These are phyloP conservation scores for Paecilomyces fulvus DNA, from an alignment of 2,329 filamentous ascomycete genomes.

Conservation along the genomic window DNA sequence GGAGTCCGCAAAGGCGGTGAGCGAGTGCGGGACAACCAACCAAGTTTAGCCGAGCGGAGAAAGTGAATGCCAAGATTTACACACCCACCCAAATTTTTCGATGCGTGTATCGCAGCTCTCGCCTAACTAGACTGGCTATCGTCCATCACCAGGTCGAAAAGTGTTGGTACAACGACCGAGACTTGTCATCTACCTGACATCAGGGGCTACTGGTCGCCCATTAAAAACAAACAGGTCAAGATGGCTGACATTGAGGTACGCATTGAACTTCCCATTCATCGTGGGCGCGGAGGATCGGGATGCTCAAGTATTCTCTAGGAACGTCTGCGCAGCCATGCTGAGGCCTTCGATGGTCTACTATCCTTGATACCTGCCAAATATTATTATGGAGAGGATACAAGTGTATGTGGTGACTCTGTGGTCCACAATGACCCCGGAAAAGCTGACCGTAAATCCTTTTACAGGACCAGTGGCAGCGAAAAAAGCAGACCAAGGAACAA, in stretches of 20 bases:
- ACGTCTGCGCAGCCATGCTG: slow-evolving; percentile 46
- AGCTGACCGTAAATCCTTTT: slow-evolving; percentile 6
- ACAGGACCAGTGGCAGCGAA: slow-evolving; percentile 87
- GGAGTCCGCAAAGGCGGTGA: slow-evolving; percentile 12
- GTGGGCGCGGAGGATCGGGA: background rate
- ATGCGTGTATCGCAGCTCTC: slow-evolving; percentile 16
- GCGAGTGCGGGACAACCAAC: slow-evolving; percentile 1
- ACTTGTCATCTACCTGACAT: background rate
- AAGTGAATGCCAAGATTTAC: slow-evolving; percentile 30
- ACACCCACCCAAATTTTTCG: slow-evolving; percentile 31
- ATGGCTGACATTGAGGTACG: slow-evolving; percentile 35
- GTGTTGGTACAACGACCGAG: background rate
- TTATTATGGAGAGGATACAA: slow-evolving; percentile 81
- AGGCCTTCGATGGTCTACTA: slow-evolving; percentile 78
- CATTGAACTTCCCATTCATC: slow-evolving; percentile 3
- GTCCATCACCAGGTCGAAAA: slow-evolving; percentile 1
- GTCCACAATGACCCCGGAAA: background rate
- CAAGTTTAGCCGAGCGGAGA: slow-evolving; percentile 21
- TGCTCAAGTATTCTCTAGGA: slow-evolving; percentile 30
- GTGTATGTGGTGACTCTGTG: slow-evolving; percentile 48
- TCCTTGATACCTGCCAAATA: slow-evolving; percentile 83
- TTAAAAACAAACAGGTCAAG: slow-evolving; percentile 3
- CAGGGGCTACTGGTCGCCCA: background rate
- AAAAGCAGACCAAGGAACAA: slow-evolving; percentile 91
- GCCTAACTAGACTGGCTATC: slow-evolving; percentile 2